Evolutionary conservation across 1,139 yeast genomes (phyloP).

Genomic region (Barnettozyma hawaiiensis): DNA sequence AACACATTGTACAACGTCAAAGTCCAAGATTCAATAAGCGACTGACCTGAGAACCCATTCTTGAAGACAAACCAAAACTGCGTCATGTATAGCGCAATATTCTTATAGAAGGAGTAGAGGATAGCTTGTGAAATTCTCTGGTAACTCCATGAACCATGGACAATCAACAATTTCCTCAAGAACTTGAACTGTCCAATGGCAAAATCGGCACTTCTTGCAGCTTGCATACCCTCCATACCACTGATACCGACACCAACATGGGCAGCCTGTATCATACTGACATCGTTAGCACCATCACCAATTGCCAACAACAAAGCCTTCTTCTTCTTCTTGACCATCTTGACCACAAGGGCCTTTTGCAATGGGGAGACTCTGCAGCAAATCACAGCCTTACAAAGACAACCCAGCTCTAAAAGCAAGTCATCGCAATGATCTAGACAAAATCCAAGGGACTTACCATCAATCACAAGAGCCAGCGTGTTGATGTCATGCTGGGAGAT

Average conservation of each 20-base stretch:
- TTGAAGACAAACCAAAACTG: slow-evolving; percentile 97
- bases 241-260: slow-evolving; percentile 98
- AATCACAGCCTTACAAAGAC: slow-evolving; percentile 87
- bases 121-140: slow-evolving; percentile 91
- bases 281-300: slow-evolving; percentile 99
- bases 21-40: slow-evolving; percentile 97
- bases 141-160: slow-evolving; percentile 98
- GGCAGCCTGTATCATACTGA: slow-evolving; percentile 98
- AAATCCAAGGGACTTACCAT: slow-evolving; percentile 82
- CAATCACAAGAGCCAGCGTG: slow-evolving; percentile 84
- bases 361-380: slow-evolving; percentile 98
- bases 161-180: slow-evolving; percentile 73
- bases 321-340: slow-evolving; percentile 77
- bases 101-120: slow-evolving; percentile 91
- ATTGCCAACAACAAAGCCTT: slow-evolving; percentile 80
- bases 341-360: slow-evolving; percentile 94
- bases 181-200: slow-evolving; percentile 95
- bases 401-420: slow-evolving; percentile 71
- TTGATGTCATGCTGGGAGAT: slow-evolving; percentile 63
- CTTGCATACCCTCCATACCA: slow-evolving; percentile 99
- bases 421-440: slow-evolving; percentile 87
- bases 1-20: slow-evolving; percentile 93
- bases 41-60: slow-evolving; percentile 92
- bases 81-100: slow-evolving; percentile 91
- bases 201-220: slow-evolving; percentile 95